Conservation (phyloP, 2,329 filamentous ascomycete species). For the Cordyceps pruinosa region DNA sequence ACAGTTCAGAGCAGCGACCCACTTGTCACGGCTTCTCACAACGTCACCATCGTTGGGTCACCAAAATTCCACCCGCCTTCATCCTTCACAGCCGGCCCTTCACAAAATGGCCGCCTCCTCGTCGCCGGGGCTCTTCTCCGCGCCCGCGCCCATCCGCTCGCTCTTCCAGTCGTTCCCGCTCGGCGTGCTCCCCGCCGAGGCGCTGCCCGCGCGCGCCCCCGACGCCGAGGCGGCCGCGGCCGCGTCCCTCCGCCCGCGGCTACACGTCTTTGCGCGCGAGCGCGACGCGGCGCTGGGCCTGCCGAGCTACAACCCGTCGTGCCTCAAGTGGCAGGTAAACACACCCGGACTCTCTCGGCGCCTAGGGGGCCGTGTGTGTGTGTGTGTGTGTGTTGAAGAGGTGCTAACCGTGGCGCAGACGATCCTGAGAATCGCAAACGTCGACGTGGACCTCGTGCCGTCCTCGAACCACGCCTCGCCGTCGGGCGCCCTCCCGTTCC, state of each 20-base stretch:
- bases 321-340: constrained; percentile 88
- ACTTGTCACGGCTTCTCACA: too few species aligned
- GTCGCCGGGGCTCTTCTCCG: constrained; percentile 34
- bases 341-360: too few species aligned
- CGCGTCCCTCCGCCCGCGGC: constrained; percentile 41
- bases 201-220: constrained; percentile 57
- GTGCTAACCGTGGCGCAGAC: constrained; percentile 44
- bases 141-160: constrained; percentile 69
- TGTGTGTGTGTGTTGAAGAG: background rate
- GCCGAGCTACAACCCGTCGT: constrained; percentile 85
- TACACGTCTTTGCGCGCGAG: constrained; percentile 71
- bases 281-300: constrained; percentile 52
- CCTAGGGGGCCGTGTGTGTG: background rate
- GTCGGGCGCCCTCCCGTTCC: constrained; percentile 78
- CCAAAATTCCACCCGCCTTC: too few species aligned
- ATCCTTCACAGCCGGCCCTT: too few species aligned
- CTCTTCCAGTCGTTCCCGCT: constrained; percentile 85
- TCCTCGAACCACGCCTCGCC: constrained; percentile 94
- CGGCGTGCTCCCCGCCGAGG: constrained; percentile 64
- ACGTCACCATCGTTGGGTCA: background rate
- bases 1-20: too few species aligned
- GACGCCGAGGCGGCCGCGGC: too few species aligned
- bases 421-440: constrained; percentile 68
- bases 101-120: background rate
- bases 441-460: constrained; percentile 59